Conservation (phyloP, 768 basidiomycete species). For the Amyloporia xantha region DNA sequence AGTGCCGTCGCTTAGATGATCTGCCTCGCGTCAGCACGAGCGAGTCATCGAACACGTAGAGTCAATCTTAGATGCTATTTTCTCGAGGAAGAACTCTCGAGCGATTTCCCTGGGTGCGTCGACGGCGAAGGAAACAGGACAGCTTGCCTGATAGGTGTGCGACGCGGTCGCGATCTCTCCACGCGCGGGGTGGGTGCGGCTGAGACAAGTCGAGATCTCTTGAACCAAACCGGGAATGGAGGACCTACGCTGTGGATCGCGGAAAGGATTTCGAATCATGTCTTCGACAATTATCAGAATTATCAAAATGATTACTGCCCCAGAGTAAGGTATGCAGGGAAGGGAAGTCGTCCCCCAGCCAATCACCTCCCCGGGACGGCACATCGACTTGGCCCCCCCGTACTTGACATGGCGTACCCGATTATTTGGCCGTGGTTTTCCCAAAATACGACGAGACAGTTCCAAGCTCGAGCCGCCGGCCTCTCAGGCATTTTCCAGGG, state of each 20-base stretch:
- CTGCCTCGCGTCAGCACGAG: too few relatives aligned
- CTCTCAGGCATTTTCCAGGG: neutral
- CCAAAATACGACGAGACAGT: neutral
- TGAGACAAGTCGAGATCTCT: neutral
- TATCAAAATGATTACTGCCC: neutral
- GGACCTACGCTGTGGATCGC: neutral
- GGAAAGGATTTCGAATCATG: neutral
- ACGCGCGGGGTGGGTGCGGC: neutral
- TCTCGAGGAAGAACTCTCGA: too few relatives aligned
- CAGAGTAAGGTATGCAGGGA: neutral
- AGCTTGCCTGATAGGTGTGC: neutral
- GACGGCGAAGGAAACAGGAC: neutral
- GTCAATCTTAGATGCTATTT: too few relatives aligned
- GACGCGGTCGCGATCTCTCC: neutral
- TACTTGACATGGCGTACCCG: neutral
- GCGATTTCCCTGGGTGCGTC: too few relatives aligned
- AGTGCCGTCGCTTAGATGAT: too few relatives aligned
- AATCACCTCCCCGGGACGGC: neutral
- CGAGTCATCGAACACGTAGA: too few relatives aligned
- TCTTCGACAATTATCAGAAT: neutral
- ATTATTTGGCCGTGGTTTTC: neutral
- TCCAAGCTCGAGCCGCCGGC: neutral
- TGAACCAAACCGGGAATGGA: neutral
- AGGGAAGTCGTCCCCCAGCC: conserved; percentile 1
- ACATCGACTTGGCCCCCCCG: neutral